Conservation (phyloP, 1,284 basidiomycete genomes). For the Ceratobasidium sp. region DNA sequence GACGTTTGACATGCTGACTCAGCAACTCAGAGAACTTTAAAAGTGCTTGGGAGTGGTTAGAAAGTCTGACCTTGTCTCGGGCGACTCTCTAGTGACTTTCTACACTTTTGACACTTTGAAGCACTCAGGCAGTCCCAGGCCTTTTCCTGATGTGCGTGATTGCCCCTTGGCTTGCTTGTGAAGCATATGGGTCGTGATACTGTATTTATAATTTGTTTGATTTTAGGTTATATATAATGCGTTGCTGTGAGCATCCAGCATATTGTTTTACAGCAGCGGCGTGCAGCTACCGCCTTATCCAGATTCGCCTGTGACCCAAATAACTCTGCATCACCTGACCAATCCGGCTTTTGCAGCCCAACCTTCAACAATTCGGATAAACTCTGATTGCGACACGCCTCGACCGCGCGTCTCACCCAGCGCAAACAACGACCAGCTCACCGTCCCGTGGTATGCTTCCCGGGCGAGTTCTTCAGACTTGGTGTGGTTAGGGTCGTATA, state of each 20-base stretch:
- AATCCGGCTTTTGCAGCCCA: slow-evolving; percentile 48
- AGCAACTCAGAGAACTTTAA: too few relatives aligned
- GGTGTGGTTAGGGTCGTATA: slow-evolving; percentile 54
- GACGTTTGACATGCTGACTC: too few relatives aligned
- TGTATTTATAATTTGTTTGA: slow-evolving; percentile 15
- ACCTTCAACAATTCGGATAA: slow-evolving; percentile 27
- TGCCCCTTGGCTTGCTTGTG: too few relatives aligned
- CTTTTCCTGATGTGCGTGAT: too few relatives aligned
- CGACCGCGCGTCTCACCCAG: slow-evolving; percentile 54
- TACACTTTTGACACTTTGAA: too few relatives aligned
- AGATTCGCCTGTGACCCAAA: slow-evolving; percentile 52
- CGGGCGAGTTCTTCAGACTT: slow-evolving; percentile 54
- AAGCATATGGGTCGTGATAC: slow-evolving; percentile 3
- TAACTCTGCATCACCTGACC: slow-evolving; percentile 54
- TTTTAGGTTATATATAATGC: slow-evolving; percentile 2
- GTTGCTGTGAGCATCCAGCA: background rate
- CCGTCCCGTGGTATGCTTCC: slow-evolving; percentile 56
- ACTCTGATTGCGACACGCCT: slow-evolving; percentile 51
- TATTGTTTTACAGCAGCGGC: background rate
- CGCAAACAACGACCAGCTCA: slow-evolving; percentile 57
- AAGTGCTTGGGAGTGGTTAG: too few relatives aligned
- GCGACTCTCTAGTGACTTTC: too few relatives aligned
- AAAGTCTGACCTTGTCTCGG: too few relatives aligned
- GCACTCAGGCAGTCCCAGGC: too few relatives aligned
- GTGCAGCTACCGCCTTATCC: slow-evolving; percentile 54